Evolutionary conservation across 257 asterid genomes (phyloP).

Genomic region (Jacaranda mimosifolia): DNA sequence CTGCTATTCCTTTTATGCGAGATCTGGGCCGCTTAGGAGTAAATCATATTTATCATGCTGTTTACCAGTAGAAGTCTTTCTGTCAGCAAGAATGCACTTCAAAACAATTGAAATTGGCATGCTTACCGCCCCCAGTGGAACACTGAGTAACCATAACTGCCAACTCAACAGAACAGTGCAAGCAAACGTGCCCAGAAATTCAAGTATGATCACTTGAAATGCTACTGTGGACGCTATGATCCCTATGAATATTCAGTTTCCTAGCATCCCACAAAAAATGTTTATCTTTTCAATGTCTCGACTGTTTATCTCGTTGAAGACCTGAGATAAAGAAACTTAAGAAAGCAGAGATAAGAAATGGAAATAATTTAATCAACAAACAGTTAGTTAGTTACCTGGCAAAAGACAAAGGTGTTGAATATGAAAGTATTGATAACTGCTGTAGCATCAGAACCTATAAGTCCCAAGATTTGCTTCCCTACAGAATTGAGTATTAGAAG

Average conservation of each 20-base stretch:
- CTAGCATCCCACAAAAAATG: slow-evolving; percentile 71
- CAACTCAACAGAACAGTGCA: slow-evolving; percentile 86
- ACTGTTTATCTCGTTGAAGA: slow-evolving; percentile 97
- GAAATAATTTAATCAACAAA: not conserved
- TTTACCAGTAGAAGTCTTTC: slow-evolving; percentile 31
- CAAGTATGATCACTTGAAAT: slow-evolving; percentile 90
- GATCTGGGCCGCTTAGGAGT: slow-evolving; percentile 71
- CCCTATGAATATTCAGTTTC: slow-evolving; percentile 74
- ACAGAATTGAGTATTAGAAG: slow-evolving; percentile 76
- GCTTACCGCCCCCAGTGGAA: slow-evolving; percentile 67
- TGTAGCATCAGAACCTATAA: slow-evolving; percentile 72
- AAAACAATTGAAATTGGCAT: slow-evolving; percentile 74
- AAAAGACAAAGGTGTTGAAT: slow-evolving; percentile 95
- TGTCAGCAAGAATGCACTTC: slow-evolving; percentile 82
- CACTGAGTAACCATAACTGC: slow-evolving; percentile 81
- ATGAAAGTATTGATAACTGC: slow-evolving; percentile 81
- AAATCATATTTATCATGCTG: slow-evolving; percentile 45
- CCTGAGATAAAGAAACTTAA: slow-evolving; percentile 51
- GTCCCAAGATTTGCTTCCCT: slow-evolving; percentile 73
- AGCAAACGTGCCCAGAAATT: slow-evolving; percentile 91
- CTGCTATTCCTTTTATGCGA: slow-evolving; percentile 29
- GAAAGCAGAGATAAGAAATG: not conserved
- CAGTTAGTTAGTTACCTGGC: slow-evolving; percentile 68
- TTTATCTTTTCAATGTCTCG: slow-evolving; percentile 94
- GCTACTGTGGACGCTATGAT: slow-evolving; percentile 67